phyloP scores from a whole-genome alignment of 768 basidiomycete genomes.

The Mycena vulgaris region DNA sequence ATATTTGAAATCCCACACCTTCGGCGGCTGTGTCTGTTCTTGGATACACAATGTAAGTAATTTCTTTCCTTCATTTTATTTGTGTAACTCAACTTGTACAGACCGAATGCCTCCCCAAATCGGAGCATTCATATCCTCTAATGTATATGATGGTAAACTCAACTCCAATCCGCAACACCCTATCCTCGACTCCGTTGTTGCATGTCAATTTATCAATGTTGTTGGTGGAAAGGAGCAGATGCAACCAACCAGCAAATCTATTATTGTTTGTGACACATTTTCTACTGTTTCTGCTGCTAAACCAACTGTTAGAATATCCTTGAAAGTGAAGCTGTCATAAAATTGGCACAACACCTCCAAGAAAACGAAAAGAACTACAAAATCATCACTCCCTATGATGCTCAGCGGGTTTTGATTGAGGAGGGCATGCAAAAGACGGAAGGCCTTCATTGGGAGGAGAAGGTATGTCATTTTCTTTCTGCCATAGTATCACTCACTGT shows the following conservation, averaged over 20 bases:
- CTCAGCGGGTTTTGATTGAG: constrained; percentile 76
- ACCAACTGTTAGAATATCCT: constrained; percentile 64
- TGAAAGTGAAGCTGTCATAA: constrained; percentile 71
- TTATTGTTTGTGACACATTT: constrained; percentile 48
- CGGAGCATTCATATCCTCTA: constrained; percentile 78
- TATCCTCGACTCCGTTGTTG: constrained; percentile 56
- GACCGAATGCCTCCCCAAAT: constrained; percentile 91
- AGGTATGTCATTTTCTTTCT: constrained; percentile 60
- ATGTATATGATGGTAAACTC: constrained; percentile 75
- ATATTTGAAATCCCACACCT: constrained; percentile 86
- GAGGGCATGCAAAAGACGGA: constrained; percentile 61
- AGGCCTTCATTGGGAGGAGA: constrained; percentile 75
- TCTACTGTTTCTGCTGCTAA: constrained; percentile 4
- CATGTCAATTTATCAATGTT: constrained; percentile 81
- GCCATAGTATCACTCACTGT: constrained; percentile 11
- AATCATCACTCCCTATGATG: constrained; percentile 89
- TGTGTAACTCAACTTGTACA: constrained; percentile 48
- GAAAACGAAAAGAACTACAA: constrained; percentile 63
- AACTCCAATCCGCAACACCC: constrained; percentile 67
- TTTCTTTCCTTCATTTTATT: constrained; percentile 28
- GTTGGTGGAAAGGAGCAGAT: constrained; percentile 50
- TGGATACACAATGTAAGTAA: constrained; percentile 86
- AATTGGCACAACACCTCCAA: constrained; percentile 72
- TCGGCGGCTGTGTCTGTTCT: constrained; percentile 61
- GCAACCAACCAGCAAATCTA: constrained; percentile 48